A percentile compares a stretch with the other conserved stretches of the same genome.
Evolutionary conservation across 768 basidiomycete genomes (phyloP).

Genomic region (Termitomyces sp.): DNA sequence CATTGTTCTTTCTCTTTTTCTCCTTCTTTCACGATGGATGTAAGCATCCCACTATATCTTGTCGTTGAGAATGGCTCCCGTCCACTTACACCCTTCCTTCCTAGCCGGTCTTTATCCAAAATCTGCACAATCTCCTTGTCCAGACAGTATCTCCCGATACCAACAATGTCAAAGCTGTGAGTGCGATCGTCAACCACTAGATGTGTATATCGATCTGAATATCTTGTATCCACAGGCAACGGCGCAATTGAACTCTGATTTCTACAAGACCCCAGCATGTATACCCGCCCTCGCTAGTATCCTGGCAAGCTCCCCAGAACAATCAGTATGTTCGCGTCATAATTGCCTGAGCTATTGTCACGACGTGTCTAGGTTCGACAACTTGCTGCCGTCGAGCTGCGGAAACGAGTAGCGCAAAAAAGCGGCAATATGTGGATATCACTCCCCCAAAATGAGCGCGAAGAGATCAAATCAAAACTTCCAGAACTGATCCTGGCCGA

Average conservation of each 20-base stretch:
- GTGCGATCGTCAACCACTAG: slow-evolving; percentile 21
- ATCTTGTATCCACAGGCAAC: slow-evolving; percentile 62
- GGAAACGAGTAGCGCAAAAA: slow-evolving; percentile 84
- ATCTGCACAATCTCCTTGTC: slow-evolving; percentile 79
- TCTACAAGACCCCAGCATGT: slow-evolving; percentile 87
- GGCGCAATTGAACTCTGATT: slow-evolving; percentile 84
- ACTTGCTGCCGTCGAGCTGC: slow-evolving; percentile 93
- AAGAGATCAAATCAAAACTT: slow-evolving; percentile 81
- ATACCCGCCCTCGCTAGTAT: slow-evolving; percentile 90
- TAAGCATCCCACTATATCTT: slow-evolving; percentile 24
- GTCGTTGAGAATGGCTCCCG: slow-evolving; percentile 7
- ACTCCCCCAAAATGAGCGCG: slow-evolving; percentile 62
- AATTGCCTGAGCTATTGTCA: slow-evolving; percentile 3
- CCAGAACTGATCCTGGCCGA: slow-evolving; percentile 78
- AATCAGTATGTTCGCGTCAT: slow-evolving; percentile 55
- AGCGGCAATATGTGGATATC: slow-evolving; percentile 82
- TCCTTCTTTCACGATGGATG: slow-evolving; percentile 41
- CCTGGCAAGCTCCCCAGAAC: slow-evolving; percentile 80
- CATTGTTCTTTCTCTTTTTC: slow-evolving; percentile 17
- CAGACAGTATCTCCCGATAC: slow-evolving; percentile 91
- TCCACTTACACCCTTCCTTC: slow-evolving; percentile 18
- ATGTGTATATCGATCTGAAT: neutral
- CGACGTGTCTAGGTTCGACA: slow-evolving; percentile 73
- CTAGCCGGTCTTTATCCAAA: slow-evolving; percentile 73
- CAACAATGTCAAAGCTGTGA: slow-evolving; percentile 80